Evolutionary conservation across 108 stramenopile species (phyloP).

Genomic region (Cylindrotheca fusiformis): DNA sequence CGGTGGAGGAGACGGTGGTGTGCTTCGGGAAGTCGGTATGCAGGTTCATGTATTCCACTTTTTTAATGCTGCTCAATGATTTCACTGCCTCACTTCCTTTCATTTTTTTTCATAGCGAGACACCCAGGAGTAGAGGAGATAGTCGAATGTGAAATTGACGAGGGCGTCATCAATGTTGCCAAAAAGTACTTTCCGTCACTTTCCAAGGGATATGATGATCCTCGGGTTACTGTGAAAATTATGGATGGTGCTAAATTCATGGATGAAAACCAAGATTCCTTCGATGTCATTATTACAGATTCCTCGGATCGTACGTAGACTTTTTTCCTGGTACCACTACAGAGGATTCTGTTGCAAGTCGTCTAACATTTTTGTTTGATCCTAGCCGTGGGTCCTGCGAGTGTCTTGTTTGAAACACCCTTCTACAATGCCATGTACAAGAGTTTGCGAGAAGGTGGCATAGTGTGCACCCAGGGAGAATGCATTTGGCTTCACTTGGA

Average conservation of each 20-base stretch:
- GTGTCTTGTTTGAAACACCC: constrained; percentile 92
- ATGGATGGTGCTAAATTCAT: constrained; percentile 90
- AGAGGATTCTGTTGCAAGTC: no score
- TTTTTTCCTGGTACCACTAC: constrained; percentile 7
- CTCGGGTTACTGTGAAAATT: constrained; percentile 81
- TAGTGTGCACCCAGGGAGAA: constrained; percentile 97
- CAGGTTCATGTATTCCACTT: not conserved
- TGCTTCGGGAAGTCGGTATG: constrained; percentile 58
- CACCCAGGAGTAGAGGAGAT: constrained; percentile 88
- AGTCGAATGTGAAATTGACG: constrained; percentile 96
- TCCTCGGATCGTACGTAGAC: constrained; percentile 63
- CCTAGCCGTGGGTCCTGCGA: constrained; percentile 91
- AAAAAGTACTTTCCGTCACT: constrained; percentile 83
- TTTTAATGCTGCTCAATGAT: no score
- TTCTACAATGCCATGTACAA: constrained; percentile 91
- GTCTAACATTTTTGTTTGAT: no score
- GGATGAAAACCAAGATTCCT: constrained; percentile 70
- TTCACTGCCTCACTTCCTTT: no score
- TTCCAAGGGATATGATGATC: constrained; percentile 91
- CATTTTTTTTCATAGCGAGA: constrained; percentile 57
- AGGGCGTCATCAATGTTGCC: constrained; percentile 74
- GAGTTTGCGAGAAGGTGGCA: constrained; percentile 87
- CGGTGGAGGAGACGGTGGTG: constrained; percentile 98
- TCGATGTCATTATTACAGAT: constrained; percentile 91
- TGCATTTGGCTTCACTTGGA: constrained; percentile 96